These are phyloP conservation scores for Phytophthora multivora DNA, from an alignment of 352 stramenopile species.

Conservation along the genomic window DNA sequence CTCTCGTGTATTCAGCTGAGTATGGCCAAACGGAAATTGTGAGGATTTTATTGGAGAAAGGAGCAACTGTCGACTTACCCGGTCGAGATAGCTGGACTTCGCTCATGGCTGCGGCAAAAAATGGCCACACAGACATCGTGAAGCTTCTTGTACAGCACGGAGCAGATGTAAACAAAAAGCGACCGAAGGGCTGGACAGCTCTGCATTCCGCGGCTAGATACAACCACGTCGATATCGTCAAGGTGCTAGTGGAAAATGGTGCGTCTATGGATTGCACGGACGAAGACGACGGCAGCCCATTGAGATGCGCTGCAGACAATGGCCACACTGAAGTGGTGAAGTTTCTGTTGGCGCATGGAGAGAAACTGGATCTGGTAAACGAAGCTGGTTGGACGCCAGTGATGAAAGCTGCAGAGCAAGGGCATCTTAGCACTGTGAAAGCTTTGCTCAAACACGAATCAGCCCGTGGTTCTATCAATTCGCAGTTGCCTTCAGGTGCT, in stretches of 20 bases:
- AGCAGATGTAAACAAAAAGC: too few relatives aligned
- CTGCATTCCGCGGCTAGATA: too few relatives aligned
- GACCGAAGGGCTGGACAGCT: too few relatives aligned
- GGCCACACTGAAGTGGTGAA: background rate
- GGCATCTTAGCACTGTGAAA: background rate
- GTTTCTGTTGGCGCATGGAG: background rate
- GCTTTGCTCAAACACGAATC: background rate
- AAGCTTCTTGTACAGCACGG: too few relatives aligned
- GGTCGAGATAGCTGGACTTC: too few relatives aligned
- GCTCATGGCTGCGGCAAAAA: too few relatives aligned
- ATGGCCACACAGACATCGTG: too few relatives aligned
- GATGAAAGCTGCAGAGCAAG: constrained; percentile 9
- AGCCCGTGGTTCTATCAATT: background rate
- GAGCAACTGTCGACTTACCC: too few relatives aligned
- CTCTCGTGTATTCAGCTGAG: background rate
- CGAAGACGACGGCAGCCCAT: background rate
- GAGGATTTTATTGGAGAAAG: too few relatives aligned
- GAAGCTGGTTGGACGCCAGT: background rate
- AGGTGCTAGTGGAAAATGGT: background rate
- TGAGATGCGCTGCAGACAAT: background rate
- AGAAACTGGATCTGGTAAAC: background rate
- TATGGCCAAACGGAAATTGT: background rate
- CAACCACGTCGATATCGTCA: background rate
- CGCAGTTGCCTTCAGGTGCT: background rate
- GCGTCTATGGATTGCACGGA: background rate